These are phyloP conservation scores for Zizania palustris DNA, from an alignment of 202 grass and related monocot genomes.

Conservation along the genomic window DNA sequence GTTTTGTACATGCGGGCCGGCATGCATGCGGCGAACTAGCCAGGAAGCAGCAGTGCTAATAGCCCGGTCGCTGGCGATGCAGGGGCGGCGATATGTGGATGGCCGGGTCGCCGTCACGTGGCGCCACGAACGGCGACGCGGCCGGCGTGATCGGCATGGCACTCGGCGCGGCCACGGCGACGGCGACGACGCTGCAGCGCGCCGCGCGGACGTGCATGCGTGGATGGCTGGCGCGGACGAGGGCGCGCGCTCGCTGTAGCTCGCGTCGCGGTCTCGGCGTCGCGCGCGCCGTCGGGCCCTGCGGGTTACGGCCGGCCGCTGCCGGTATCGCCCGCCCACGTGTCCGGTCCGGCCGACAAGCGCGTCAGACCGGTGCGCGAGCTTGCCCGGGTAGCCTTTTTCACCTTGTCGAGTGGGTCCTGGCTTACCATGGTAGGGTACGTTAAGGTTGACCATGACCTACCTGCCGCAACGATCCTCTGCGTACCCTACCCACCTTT, in stretches of 20 bases:
- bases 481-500: too few relatives aligned
- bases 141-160: neutral
- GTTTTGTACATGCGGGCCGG: neutral
- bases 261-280: neutral
- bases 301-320: slow-evolving; percentile 42
- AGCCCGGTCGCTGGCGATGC: neutral
- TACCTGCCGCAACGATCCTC: neutral
- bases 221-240: too few relatives aligned
- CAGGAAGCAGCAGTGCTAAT: too few relatives aligned
- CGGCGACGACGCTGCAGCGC: too few relatives aligned
- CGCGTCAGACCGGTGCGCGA: slow-evolving; percentile 37
- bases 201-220: too few relatives aligned
- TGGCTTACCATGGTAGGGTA: neutral
- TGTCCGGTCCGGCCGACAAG: slow-evolving; percentile 43
- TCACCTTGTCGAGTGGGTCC: neutral
- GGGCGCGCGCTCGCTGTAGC: too few relatives aligned
- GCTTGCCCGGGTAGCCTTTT: too few relatives aligned
- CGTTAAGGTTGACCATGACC: slow-evolving; percentile 48
- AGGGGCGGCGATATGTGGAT: neutral
- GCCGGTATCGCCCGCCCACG: slow-evolving; percentile 45
- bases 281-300: slow-evolving; percentile 27
- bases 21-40: too few relatives aligned
- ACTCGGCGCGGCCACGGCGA: neutral
- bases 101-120: slow-evolving; percentile 19
- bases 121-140: slow-evolving; percentile 9